These are phyloP conservation scores for Sporothrix pseudoabietina DNA, from an alignment of 2,329 filamentous ascomycete species.

Conservation along the genomic window DNA sequence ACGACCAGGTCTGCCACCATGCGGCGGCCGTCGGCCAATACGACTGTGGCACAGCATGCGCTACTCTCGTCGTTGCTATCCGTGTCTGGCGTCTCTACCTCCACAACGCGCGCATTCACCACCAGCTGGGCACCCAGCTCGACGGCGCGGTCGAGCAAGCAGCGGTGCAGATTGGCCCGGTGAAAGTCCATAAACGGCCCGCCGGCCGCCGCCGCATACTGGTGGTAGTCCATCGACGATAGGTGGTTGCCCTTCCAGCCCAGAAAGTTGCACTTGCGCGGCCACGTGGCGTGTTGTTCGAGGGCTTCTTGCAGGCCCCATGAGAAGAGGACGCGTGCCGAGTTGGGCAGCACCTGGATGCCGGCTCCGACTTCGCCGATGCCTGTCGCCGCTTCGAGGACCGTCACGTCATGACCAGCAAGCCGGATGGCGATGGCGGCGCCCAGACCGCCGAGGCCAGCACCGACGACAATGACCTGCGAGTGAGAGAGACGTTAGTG, in stretches of 20 bases:
- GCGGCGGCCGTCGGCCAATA: constrained; percentile 38
- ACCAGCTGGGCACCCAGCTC: constrained; percentile 38
- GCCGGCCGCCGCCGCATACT: constrained; percentile 29
- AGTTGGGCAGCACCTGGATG: constrained; percentile 41
- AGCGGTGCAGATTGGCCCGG: constrained; percentile 40
- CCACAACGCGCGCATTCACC: constrained; percentile 36
- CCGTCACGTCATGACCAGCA: constrained; percentile 33
- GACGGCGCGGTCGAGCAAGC: constrained; percentile 38
- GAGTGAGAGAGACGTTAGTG: background rate
- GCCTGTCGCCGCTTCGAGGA: constrained; percentile 28
- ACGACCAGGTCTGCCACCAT: constrained; percentile 44
- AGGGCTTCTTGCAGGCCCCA: constrained; percentile 38
- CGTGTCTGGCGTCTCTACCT: constrained; percentile 19
- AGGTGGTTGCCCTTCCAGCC: constrained; percentile 34
- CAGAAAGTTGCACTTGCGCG: constrained; percentile 30
- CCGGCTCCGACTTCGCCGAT: constrained; percentile 32
- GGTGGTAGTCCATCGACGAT: constrained; percentile 31
- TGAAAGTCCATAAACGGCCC: constrained; percentile 45
- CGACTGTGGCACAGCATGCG: constrained; percentile 29
- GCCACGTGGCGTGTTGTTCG: constrained; percentile 28
- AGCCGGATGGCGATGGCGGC: constrained; percentile 30
- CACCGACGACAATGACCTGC: constrained; percentile 35
- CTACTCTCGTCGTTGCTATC: constrained; percentile 35
- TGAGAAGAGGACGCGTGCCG: constrained; percentile 38
- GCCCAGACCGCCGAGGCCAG: constrained; percentile 32